Evolutionary conservation across 2,329 filamentous ascomycete species (phyloP).

Genomic region (Claviceps paspali): DNA sequence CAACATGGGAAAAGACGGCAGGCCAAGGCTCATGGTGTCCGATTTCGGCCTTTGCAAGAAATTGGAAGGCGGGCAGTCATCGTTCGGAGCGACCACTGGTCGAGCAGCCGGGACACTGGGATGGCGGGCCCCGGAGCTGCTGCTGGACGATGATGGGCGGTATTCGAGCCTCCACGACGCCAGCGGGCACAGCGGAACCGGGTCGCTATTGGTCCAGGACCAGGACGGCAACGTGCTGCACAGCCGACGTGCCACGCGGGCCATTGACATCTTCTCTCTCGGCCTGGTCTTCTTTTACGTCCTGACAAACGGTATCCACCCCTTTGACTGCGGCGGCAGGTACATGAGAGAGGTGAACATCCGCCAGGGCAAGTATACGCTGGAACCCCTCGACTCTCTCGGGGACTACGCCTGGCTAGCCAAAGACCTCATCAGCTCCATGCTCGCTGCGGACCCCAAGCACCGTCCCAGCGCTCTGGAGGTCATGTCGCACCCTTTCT

Average conservation of each 20-base stretch:
- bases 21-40: slow-evolving; percentile 79
- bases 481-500: slow-evolving; percentile 88
- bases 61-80: slow-evolving; percentile 83
- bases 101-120: slow-evolving; percentile 87
- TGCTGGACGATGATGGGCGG: slow-evolving; percentile 61
- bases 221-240: slow-evolving; percentile 43
- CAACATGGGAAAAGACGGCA: slow-evolving; percentile 51
- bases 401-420: slow-evolving; percentile 80
- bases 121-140: slow-evolving; percentile 89
- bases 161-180: slow-evolving; percentile 31
- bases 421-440: slow-evolving; percentile 68
- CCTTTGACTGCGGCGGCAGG: slow-evolving; percentile 84
- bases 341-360: slow-evolving; percentile 98
- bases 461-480: slow-evolving; percentile 55
- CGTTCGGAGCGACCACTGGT: slow-evolving; percentile 84
- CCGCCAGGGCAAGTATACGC: slow-evolving; percentile 68
- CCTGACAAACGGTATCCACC: slow-evolving; percentile 81
- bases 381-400: slow-evolving; percentile 55
- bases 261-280: slow-evolving; percentile 94
- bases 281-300: slow-evolving; percentile 99
- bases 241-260: slow-evolving; percentile 69
- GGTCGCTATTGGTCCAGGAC: slow-evolving; percentile 38
- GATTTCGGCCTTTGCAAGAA: slow-evolving; percentile 98
- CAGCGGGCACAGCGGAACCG: slow-evolving; percentile 46
- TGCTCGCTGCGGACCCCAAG: slow-evolving; percentile 47